Evolutionary conservation across 1,139 yeast genomes (phyloP).

Genomic region (Pichia sp.): DNA sequence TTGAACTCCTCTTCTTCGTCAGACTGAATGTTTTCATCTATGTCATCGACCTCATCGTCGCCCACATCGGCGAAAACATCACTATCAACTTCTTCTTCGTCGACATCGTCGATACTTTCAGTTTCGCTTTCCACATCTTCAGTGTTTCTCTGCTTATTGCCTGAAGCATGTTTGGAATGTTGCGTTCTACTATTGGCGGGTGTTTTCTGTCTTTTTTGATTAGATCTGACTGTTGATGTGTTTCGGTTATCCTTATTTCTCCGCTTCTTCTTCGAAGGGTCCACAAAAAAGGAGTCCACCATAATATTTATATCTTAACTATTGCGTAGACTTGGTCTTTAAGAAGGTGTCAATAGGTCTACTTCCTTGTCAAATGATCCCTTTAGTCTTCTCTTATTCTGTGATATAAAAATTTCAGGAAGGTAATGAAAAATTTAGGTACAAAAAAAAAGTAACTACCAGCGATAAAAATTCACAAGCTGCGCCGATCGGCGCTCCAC

Average conservation of each 20-base stretch:
- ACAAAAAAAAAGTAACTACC: neutral
- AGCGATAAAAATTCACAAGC: neutral
- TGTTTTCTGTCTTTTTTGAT: conserved; percentile 21
- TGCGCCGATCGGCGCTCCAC: conserved; percentile 1
- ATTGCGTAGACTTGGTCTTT: no score
- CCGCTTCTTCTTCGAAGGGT: conserved; percentile 54
- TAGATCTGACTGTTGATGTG: conserved; percentile 20
- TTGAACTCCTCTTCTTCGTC: conserved; percentile 68
- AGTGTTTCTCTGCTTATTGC: conserved; percentile 17
- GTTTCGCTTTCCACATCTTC: conserved; percentile 16
- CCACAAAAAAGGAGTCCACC: conserved; percentile 62
- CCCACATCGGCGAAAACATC: conserved; percentile 34
- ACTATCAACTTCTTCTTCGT: conserved; percentile 43
- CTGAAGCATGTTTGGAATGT: conserved; percentile 1
- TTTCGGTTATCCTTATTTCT: conserved; percentile 38
- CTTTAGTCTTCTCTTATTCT: no score
- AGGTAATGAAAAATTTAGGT: neutral
- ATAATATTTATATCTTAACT: conserved; percentile 20
- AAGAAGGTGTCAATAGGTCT: no score
- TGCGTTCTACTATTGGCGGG: neutral
- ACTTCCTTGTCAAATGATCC: no score
- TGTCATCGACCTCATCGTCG: conserved; percentile 33
- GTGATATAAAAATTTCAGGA: neutral
- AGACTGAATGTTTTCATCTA: conserved; percentile 39
- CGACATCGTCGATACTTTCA: conserved; percentile 23